Base-by-base conservation (phyloP, 169 alveolate species). In the Eimeria zaria region DNA sequence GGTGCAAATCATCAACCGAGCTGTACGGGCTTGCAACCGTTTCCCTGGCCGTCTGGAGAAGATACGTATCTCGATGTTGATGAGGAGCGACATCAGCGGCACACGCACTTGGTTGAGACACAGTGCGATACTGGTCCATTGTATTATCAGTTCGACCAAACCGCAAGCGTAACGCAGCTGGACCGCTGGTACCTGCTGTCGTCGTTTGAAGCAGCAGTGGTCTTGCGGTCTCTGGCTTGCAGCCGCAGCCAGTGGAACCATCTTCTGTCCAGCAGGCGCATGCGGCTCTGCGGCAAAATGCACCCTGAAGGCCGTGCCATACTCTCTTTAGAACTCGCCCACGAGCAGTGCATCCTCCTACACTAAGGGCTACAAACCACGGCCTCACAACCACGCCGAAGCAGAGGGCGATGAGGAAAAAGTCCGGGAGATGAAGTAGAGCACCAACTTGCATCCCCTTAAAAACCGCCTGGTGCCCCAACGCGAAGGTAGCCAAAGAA, bases 291-390 rank as follows among this genome's bases (percentile, higher is more conserved):
- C 39, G 60, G 58, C 69, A 53, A 24, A 85, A 30, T 39, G 48
- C 46, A 33, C 18, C 62, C 80, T 46, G 60, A 16, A 85, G 44
- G 78, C 92, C 48, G 27, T 85, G 53, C 60, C 41, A 39, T 2
- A 71, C 92, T 30, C 58, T 39, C 64, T 18, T 62, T 22, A 85
- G 11, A 30, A 46, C 78, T 53, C 92, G 92, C 58, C 58, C 78
- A 36, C 92, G 92, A 5, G 92, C 53, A 12, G 78, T 44, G 58
- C 80, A 69, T 11, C 92, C 92, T 39, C 92, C 92, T 58, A 60
- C 39, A 69, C 80, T 85, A 60, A 85, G 53, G 80, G 92, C 92
- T 48, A 85, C 69, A 33, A 85, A 80, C 92, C 92, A 85, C 12
- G 92, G 92, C 60, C 92, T 58, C 53, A 85, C 55, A 3, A 85